phyloP scores from a whole-genome alignment of 352 stramenopile species.

The Phytophthora tubulina region DNA sequence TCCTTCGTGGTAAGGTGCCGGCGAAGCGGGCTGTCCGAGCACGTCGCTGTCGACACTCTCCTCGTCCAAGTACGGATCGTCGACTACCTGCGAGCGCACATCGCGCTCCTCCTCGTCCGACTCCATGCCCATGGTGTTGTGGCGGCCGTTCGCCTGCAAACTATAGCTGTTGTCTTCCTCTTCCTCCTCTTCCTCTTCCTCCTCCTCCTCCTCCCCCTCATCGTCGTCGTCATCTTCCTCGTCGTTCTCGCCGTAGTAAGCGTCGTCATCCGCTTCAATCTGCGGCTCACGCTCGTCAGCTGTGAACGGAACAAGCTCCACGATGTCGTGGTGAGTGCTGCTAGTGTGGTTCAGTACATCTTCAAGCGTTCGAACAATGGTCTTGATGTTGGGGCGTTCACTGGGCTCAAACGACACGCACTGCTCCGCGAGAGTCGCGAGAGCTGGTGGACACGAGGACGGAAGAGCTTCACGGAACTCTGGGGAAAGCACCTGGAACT shows the following conservation, averaged over 20 bases:
- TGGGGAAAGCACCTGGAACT: constrained; percentile 69
- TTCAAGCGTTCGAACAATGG: constrained; percentile 58
- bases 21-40: constrained; percentile 38
- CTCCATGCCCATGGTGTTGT: constrained; percentile 57
- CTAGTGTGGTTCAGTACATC: constrained; percentile 46
- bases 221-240: constrained; percentile 62
- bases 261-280: constrained; percentile 65
- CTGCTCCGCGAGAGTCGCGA: constrained; percentile 71
- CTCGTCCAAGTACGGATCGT: constrained; percentile 48
- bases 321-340: constrained; percentile 34
- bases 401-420: constrained; percentile 83
- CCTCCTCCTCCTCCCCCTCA: constrained; percentile 43
- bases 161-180: constrained; percentile 45
- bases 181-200: constrained; percentile 47
- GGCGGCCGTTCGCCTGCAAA: constrained; percentile 33
- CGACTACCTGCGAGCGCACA: constrained; percentile 41
- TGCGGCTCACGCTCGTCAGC: constrained; percentile 68
- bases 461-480: constrained; percentile 81
- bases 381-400: constrained; percentile 62
- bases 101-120: constrained; percentile 49
- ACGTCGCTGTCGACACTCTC: constrained; percentile 43
- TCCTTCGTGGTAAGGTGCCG: constrained; percentile 61
- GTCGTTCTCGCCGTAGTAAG: constrained; percentile 65
- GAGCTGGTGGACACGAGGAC: constrained; percentile 58
- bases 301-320: constrained; percentile 75